These are phyloP conservation scores for Sporothrix schenckii DNA, from an alignment of 2,329 filamentous ascomycete species.

Conservation along the genomic window DNA sequence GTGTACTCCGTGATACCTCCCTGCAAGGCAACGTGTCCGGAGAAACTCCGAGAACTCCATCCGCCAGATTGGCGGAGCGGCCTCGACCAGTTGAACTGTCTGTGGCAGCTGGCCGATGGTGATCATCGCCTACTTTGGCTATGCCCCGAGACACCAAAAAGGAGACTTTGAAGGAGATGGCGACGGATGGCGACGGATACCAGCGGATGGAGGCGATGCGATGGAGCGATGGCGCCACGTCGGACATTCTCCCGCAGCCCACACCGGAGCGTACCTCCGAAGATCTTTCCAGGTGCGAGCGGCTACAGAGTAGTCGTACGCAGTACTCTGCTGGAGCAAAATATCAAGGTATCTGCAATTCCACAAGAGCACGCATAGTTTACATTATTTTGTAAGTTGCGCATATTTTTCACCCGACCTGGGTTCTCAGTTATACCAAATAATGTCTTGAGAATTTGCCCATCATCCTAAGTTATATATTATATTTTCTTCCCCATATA, in stretches of 20 bases:
- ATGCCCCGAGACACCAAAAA: slow-evolving; percentile 7
- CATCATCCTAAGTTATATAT: background rate
- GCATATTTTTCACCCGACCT: no score
- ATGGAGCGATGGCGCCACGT: background rate
- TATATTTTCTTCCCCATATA: background rate
- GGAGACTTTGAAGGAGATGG: background rate
- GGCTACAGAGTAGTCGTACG: background rate
- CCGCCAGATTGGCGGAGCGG: background rate
- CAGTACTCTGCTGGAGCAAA: no score
- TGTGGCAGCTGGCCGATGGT: background rate
- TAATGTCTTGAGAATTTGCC: background rate
- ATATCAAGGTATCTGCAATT: no score
- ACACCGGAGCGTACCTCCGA: slow-evolving; percentile 1
- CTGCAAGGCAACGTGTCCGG: background rate
- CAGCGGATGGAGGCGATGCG: background rate
- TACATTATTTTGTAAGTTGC: background rate
- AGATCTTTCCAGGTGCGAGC: background rate
- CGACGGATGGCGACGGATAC: slow-evolving; percentile 1
- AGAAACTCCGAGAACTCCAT: background rate
- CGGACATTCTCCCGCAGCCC: background rate
- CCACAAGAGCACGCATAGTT: no score
- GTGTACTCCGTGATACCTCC: background rate
- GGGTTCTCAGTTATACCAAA: no score
- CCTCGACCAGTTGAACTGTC: background rate
- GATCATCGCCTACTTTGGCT: slow-evolving; percentile 7